These are phyloP conservation scores for Leishmania braziliensis DNA, from an alignment of 208 protist species.

Conservation along the genomic window DNA sequence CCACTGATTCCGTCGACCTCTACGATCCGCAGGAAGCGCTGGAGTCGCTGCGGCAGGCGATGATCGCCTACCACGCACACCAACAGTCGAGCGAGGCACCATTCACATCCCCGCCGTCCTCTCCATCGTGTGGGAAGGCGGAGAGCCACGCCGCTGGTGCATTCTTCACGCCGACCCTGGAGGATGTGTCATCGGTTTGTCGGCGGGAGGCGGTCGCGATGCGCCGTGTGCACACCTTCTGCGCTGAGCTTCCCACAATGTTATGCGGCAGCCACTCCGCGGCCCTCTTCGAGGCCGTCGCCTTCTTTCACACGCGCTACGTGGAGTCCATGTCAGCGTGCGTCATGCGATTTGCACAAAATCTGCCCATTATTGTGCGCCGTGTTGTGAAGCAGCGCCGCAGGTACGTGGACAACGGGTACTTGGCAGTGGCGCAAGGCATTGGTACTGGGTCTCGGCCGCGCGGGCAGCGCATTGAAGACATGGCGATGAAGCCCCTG, in stretches of 20 bases:
- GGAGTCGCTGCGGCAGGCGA: slow-evolving; percentile 60
- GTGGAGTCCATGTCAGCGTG: slow-evolving; percentile 70
- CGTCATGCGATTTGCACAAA: slow-evolving; percentile 78
- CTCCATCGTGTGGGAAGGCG: background rate
- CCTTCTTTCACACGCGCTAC: slow-evolving; percentile 80
- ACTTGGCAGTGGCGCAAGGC: slow-evolving; percentile 45
- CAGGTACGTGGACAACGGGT: slow-evolving; percentile 47
- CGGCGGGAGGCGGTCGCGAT: slow-evolving; percentile 62
- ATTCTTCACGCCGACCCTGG: slow-evolving; percentile 61
- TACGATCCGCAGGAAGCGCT: slow-evolving; percentile 58
- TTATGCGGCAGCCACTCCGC: slow-evolving; percentile 62
- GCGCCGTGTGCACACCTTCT: slow-evolving; percentile 68
- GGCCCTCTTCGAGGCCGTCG: slow-evolving; percentile 82
- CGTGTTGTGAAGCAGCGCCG: slow-evolving; percentile 75
- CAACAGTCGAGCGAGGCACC: slow-evolving; percentile 15
- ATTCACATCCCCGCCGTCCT: background rate
- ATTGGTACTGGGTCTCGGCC: background rate
- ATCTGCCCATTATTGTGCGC: slow-evolving; percentile 80
- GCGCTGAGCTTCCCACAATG: slow-evolving; percentile 66
- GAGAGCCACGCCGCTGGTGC: slow-evolving; percentile 7
- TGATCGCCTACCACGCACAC: slow-evolving; percentile 53
- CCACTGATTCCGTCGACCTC: slow-evolving; percentile 9
- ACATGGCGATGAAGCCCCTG: slow-evolving; percentile 89
- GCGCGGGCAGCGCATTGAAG: slow-evolving; percentile 61
- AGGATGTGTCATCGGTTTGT: slow-evolving; percentile 81